Conservation (phyloP, 2,329 filamentous ascomycete genomes). For the Fusarium praegraminearum region DNA sequence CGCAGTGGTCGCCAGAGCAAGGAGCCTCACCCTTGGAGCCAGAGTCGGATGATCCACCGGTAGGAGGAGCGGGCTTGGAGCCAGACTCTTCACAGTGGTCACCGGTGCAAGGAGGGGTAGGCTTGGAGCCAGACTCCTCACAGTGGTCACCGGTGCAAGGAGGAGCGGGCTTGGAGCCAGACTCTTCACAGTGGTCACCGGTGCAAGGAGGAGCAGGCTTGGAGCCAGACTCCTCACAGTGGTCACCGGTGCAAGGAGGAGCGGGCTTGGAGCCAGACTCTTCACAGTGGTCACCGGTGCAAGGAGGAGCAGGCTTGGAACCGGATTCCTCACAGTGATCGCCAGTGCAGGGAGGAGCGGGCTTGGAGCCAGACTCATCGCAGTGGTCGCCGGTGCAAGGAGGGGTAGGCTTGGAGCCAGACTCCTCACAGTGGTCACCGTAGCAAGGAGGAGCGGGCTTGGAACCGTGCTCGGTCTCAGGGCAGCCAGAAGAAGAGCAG, state of each 20-base stretch:
- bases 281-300: neutral
- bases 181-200: neutral
- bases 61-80: neutral
- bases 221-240: neutral
- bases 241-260: neutral
- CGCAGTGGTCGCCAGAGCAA: neutral
- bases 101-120: no score
- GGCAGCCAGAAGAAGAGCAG: conserved; percentile 18
- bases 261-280: neutral
- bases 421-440: neutral
- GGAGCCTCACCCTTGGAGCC: neutral
- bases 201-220: neutral
- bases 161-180: neutral
- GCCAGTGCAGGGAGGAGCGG: neutral
- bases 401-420: neutral
- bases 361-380: neutral
- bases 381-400: neutral
- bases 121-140: neutral
- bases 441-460: neutral
- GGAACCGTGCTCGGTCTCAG: neutral
- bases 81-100: neutral
- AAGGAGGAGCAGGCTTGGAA: neutral
- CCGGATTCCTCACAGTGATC: neutral
- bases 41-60: neutral
- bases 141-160: neutral